These are phyloP conservation scores for Sphaerostilbella broomeana DNA, from an alignment of 2,329 filamentous ascomycete genomes.

Conservation along the genomic window DNA sequence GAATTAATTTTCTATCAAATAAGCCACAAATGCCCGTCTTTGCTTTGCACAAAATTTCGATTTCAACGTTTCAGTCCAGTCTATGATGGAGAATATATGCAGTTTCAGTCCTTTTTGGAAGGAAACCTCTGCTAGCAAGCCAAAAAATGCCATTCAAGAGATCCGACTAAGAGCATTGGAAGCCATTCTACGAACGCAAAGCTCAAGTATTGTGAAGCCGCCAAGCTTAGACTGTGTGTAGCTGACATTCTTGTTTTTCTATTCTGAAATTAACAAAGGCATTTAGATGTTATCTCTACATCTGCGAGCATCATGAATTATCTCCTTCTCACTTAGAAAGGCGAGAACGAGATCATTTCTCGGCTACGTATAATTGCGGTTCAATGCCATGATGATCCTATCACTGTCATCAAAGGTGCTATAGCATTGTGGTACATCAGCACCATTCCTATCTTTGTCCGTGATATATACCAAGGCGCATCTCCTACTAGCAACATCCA, in stretches of 20 bases:
- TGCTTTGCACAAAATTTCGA: no score
- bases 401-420: conserved; percentile 13
- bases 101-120: conserved; percentile 20
- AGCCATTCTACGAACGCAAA: conserved; percentile 11
- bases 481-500: conserved; percentile 8
- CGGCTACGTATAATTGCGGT: conserved; percentile 6
- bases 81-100: conserved; percentile 20
- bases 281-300: conserved; percentile 14
- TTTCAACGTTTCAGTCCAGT: no score
- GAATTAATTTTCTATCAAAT: no score
- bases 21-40: no score
- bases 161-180: conserved; percentile 12
- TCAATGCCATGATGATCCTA: conserved; percentile 4
- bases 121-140: conserved; percentile 12
- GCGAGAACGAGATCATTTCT: conserved; percentile 15
- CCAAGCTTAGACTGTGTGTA: conserved; percentile 5
- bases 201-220: not conserved
- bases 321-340: conserved; percentile 5
- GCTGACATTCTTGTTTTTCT: not conserved
- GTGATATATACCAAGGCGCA: conserved; percentile 15
- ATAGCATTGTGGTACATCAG: conserved; percentile 18
- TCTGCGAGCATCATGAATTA: conserved; percentile 10
- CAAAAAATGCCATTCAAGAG: conserved; percentile 11
- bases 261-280: not conserved
- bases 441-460: conserved; percentile 11